A percentile compares a stretch with the other conserved stretches of the same genome.
Conservation (phyloP, 2,329 filamentous ascomycete species). For the Ophiostoma novo-ulmi region DNA sequence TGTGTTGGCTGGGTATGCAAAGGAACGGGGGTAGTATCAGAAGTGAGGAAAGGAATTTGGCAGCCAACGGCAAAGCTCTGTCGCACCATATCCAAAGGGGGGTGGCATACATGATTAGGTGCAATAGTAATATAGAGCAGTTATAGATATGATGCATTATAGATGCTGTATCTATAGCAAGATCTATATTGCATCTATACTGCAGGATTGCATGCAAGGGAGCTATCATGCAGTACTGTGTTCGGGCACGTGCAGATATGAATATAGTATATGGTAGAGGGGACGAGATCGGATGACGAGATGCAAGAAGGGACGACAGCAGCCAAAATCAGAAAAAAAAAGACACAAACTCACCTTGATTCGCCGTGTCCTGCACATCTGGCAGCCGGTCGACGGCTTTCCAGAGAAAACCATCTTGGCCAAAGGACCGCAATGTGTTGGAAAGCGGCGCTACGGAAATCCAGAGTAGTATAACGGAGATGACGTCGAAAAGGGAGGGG, state of each 20-base stretch:
- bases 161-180: too few relatives aligned
- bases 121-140: too few relatives aligned
- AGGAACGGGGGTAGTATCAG: not conserved
- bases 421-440: not conserved
- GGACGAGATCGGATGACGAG: not conserved
- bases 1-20: not conserved
- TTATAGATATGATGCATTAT: too few relatives aligned
- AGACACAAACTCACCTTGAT: constrained; percentile 57
- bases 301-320: not conserved
- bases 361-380: constrained; percentile 66
- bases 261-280: not conserved
- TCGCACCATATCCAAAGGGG: too few relatives aligned
- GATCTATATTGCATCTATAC: too few relatives aligned
- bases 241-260: not conserved
- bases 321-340: not conserved
- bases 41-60: not conserved
- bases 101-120: not conserved
- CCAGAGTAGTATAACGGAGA: not conserved
- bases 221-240: not conserved
- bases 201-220: not conserved
- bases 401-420: constrained; percentile 58
- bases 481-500: not conserved
- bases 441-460: not conserved
- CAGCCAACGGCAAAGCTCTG: not conserved
- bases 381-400: constrained; percentile 63